Conservation (phyloP, 768 basidiomycete genomes). For the Boletus rufocinnamomeus region DNA sequence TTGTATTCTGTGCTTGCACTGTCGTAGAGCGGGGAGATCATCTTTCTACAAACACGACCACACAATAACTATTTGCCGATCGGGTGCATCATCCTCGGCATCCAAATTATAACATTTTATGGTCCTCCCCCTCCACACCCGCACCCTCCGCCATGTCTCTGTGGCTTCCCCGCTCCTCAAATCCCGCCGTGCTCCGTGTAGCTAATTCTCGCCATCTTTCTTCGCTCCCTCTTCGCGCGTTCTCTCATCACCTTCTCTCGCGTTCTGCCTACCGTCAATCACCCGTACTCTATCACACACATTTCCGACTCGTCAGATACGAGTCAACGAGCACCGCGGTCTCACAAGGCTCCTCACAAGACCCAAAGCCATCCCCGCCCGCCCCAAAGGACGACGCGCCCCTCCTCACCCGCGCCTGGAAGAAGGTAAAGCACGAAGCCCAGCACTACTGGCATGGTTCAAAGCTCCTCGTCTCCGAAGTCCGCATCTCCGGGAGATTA, state of each 20-base stretch:
- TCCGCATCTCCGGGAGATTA: constrained; percentile 83
- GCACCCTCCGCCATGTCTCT: constrained; percentile 55
- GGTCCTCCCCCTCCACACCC: background rate
- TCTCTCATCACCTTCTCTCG: constrained; percentile 11
- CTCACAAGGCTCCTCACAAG: constrained; percentile 32
- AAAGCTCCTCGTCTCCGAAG: constrained; percentile 92
- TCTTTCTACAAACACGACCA: constrained; percentile 33
- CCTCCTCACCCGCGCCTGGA: constrained; percentile 73
- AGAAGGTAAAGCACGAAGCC: constrained; percentile 92
- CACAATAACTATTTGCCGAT: constrained; percentile 17
- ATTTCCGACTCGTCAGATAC: constrained; percentile 3
- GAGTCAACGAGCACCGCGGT: constrained; percentile 15
- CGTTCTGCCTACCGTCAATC: constrained; percentile 31
- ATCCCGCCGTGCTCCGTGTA: constrained; percentile 45
- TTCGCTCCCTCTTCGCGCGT: constrained; percentile 4
- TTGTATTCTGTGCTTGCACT: constrained; percentile 48
- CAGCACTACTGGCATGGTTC: constrained; percentile 97
- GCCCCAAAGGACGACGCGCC: constrained; percentile 48
- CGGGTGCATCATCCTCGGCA: background rate
- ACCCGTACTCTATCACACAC: constrained; percentile 18
- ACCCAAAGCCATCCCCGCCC: constrained; percentile 52
- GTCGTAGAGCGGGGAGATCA: constrained; percentile 4
- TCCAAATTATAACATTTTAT: background rate
- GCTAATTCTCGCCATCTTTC: constrained; percentile 20
- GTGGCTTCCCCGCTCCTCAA: constrained; percentile 67